Conservation (phyloP, 202 grass and related monocot species). For the Panicum hallii region DNA sequence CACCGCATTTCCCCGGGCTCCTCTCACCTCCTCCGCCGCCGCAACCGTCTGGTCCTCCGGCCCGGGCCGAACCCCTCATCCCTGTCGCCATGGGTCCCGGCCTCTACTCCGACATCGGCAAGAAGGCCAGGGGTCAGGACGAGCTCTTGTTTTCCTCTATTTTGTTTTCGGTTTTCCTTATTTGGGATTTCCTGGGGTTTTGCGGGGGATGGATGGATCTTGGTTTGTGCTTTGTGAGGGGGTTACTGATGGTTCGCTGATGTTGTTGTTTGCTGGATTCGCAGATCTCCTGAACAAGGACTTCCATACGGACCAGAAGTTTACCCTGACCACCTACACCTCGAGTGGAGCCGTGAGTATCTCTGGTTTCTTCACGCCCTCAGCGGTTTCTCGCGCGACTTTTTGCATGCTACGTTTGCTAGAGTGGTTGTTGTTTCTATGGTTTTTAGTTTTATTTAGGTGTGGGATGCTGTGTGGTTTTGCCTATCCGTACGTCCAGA, state of each 20-base stretch:
- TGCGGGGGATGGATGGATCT: conserved; percentile 9
- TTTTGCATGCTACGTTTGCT: neutral
- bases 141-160: neutral
- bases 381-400: neutral
- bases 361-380: neutral
- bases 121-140: conserved; percentile 71
- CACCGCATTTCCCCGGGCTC: neutral
- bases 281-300: conserved; percentile 89
- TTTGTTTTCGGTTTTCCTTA: neutral
- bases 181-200: neutral
- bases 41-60: neutral
- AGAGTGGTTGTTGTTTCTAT: neutral
- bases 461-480: neutral
- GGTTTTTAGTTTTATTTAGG: conserved; percentile 22
- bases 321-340: conserved; percentile 71
- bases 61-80: neutral
- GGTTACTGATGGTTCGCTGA: neutral
- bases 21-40: neutral
- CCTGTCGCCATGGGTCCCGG: conserved; percentile 61
- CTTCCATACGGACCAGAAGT: conserved; percentile 79
- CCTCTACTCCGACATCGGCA: conserved; percentile 82
- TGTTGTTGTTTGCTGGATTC: conserved; percentile 19
- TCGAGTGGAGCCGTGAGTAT: conserved; percentile 78
- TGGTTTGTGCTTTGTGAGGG: neutral
- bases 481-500: neutral